Evolutionary conservation across 495 filamentous ascomycete genomes (phyloP), one percentile per base, ranked within the genome.

Genomic region (Chaetomium cochliodes): DNA sequence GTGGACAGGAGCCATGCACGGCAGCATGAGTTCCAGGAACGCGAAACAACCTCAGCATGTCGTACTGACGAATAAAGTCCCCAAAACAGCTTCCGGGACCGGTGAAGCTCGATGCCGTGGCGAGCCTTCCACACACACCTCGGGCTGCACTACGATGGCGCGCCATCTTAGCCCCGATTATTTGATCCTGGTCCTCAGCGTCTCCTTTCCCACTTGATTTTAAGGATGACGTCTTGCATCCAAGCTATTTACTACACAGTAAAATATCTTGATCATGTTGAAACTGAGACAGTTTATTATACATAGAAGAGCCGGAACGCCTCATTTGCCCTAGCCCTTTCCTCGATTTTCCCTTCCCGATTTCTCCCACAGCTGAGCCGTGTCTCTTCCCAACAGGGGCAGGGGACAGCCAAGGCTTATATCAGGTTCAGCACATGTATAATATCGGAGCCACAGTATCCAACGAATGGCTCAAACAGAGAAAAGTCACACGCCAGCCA

Each of bases 391-490:
- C 22, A 26, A 52, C 44, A 30, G n/a, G n/a, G n/a, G n/a, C 59
- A 62, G 30, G 30, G 41, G 53, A 65, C 55, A 44, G 18, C 37
- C 30, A 30, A 26, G 60, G 9, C 41, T 44, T 67, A 69, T 64
- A 71, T 62, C 62, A 59, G 33, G 60, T 44, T 53, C 54, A 65
- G 56, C 59, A 39, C 11, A 67, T 50, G 58, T 64, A 71, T 69
- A 69, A 65, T 46, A 64, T 41, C 57, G 57, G 65, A 64, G 30
- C 60, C 58, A 63, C 42, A 12, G 37, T 58, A 41, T 26, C 58
- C 57, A 62, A 50, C 62, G 22, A 46, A 49, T 20, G 49, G 57
- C 22, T 15, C 20, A 28, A 50, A 37, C 18, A 33, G 13, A 54
- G n/a, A 46, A 23, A 63, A 30, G 16, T 54, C 23, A 49, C 50